Base-by-base conservation (phyloP, 306 rosid species). In the Cucurbita moschata region DNA sequence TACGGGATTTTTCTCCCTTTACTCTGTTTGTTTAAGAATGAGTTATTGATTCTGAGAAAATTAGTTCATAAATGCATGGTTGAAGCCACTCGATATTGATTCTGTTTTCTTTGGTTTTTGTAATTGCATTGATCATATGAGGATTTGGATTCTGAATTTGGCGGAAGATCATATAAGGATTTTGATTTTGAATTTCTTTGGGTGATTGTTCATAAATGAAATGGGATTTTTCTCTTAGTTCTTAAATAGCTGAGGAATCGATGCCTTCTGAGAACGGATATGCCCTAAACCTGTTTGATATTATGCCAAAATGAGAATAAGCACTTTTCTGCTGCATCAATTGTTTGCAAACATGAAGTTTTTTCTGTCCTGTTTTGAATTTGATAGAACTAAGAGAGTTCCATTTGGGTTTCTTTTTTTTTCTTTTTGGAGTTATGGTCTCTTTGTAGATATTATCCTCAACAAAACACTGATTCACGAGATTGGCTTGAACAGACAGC, bases 401-500 rank as follows among this genome's bases (percentile, higher is more conserved):
- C 21, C 49, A 43, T 49, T 69, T 69, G 7, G 53, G 39, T 26
- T 26, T 69, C 23, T 44, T 46, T 21, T 26, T 14, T 69, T 14
- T 14, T 26, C 49, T 72, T 75, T 75, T 47, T 79, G 73, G 80
- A 66, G 85, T 78, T 77, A 81, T 73, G 73, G 60, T 77, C 75
- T 83, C 81, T 84, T 75, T 74, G 82, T 77, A 73, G 86, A 82
- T 82, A 83, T 50, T 51, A 69, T 68, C 79, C 68, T 80, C 79
- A 10, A 75, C 58, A 82, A 77, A 60, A 86, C 97, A 85, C 91
- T 94, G 99, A 88, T 80, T 89, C 99, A 90, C 89, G 86, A 75
- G 96, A 78, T 84, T 79, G 75, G 77, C 85, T 80, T 85, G 91
- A 84, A 86, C 75, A 69, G 85, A 75, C 76, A 80, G 96, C 84